Conservation (phyloP, 768 basidiomycete species). For the Russula foetens region DNA sequence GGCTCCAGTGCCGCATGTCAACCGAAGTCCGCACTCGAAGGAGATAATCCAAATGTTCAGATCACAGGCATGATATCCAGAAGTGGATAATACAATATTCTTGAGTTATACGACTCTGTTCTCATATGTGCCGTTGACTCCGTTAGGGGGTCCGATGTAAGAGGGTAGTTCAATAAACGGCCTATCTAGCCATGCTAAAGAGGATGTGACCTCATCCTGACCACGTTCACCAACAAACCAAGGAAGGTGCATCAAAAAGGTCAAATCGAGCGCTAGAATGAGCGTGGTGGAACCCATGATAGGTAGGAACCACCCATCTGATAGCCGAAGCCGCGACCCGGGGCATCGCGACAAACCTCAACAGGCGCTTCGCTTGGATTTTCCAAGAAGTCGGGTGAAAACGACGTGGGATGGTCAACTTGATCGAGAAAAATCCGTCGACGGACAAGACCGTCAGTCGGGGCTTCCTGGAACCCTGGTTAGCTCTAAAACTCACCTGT, state of each 20-base stretch:
- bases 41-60: too few species aligned
- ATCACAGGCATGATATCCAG: too few species aligned
- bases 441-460: constrained; percentile 23
- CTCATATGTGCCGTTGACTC: too few species aligned
- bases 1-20: too few species aligned
- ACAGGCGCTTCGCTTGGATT: background rate
- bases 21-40: too few species aligned
- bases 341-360: constrained; percentile 10
- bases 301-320: background rate
- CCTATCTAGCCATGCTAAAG: background rate
- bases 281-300: constrained; percentile 3
- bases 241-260: background rate
- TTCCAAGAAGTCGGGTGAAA: background rate
- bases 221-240: background rate
- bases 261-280: background rate
- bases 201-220: background rate
- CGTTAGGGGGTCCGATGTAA: too few species aligned
- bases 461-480: background rate
- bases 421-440: background rate
- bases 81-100: too few species aligned
- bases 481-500: constrained; percentile 18
- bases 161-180: background rate
- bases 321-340: constrained; percentile 5
- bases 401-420: constrained; percentile 1
- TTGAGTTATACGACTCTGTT: too few species aligned